Base-by-base conservation (phyloP, 176 grass and related monocot genomes). In the Otatea glauca region DNA sequence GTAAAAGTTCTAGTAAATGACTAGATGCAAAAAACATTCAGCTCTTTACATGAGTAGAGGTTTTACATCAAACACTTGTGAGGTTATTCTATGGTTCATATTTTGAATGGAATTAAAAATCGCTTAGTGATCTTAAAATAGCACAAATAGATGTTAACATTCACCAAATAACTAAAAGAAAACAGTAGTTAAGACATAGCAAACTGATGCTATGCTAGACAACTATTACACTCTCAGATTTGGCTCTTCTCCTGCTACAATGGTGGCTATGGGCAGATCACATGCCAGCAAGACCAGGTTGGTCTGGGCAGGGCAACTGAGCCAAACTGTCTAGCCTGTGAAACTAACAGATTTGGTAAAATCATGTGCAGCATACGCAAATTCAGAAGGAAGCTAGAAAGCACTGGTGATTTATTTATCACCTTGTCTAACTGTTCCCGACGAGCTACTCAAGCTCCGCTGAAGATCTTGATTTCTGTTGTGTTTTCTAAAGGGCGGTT, bases 351-450 rank as follows among this genome's bases (percentile, higher is more conserved):
- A 38, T 83, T 38, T 25, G 44, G 32, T 9, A 63, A 72, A 71
- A 86, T 45, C 78, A 88, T 59, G 72, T 77, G 63, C 63, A 24
- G 29, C 41, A 69, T 51, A 73, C 21, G n/a, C 27, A 82, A 76
- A 68, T 47, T 68, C 17, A 5, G 25, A 61, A 34, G 38, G 15
- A 76, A 82, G 72, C 25, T 88, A 32, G 15, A 76, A 61, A 62
- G 29, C 18, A 82, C 43, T 49, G 37, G 38, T 77, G 24, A 77
- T 29, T 85, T 74, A n/a, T 34, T 32, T 6, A 59, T 38, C n/a
- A n/a, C n/a, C n/a, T n/a, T n/a, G n/a, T n/a, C n/a, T n/a, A n/a
- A n/a, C n/a, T n/a, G n/a, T n/a, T n/a, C n/a, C n/a, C n/a, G n/a
- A n/a, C n/a, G n/a, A n/a, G n/a, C n/a, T n/a, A n/a, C n/a, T n/a